phyloP scores from a whole-genome alignment of 1,139 yeast genomes.

The Blastobotrys elegans region DNA sequence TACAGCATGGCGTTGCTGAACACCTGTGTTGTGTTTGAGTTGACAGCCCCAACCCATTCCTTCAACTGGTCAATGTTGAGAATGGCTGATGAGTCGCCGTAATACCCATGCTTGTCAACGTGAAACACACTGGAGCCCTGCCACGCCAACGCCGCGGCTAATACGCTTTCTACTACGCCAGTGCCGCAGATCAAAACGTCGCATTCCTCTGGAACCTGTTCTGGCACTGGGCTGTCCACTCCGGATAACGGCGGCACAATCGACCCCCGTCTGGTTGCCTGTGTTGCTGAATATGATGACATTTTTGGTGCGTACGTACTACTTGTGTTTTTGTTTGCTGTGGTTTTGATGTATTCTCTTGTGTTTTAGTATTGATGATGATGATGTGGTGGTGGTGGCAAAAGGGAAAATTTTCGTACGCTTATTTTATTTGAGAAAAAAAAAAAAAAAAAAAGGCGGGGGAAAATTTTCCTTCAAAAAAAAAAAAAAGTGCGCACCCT shows the following conservation, averaged over 20 bases:
- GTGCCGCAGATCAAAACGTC: conserved; percentile 93
- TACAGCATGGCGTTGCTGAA: conserved; percentile 43
- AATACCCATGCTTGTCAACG: conserved; percentile 73
- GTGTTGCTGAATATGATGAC: conserved; percentile 39
- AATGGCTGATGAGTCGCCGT: conserved; percentile 86
- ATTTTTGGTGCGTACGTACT: too few relatives aligned
- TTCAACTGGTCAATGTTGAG: conserved; percentile 79
- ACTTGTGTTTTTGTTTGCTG: neutral
- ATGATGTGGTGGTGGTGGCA: too few relatives aligned
- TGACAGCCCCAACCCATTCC: conserved; percentile 70
- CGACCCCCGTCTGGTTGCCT: conserved; percentile 53
- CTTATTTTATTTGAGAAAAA: too few relatives aligned
- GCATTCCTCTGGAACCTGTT: conserved; percentile 38
- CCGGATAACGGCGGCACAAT: conserved; percentile 81
- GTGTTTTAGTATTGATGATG: neutral
- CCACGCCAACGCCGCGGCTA: conserved; percentile 96
- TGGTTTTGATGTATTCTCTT: neutral
- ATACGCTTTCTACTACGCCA: conserved; percentile 78
- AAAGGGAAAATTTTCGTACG: too few relatives aligned
- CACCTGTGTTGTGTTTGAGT: conserved; percentile 12
- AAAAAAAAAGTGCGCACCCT: too few relatives aligned
- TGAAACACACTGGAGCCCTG: conserved; percentile 90
- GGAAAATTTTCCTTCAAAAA: neutral
- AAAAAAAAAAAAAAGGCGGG: neutral
- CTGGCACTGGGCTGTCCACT: conserved; percentile 55